Percentiles rank a stretch among this genome's conserved stretches.
Evolutionary conservation across 2,329 filamentous ascomycete species (phyloP).

Genomic region (Hawksworthiomyces lignivorus): DNA sequence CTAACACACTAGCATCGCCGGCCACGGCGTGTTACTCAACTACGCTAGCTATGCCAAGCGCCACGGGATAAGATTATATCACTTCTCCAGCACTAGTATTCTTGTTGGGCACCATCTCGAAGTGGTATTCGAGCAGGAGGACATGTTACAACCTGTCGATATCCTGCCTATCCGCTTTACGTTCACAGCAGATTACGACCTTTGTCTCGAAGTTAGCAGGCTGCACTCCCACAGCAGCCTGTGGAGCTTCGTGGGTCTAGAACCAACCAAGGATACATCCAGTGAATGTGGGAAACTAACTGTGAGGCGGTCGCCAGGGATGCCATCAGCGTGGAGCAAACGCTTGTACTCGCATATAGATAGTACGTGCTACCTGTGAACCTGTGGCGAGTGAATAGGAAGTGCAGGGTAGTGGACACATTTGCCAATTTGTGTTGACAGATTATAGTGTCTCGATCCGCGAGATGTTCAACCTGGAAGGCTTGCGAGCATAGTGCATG

Average conservation of each 20-base stretch:
- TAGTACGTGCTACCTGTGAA: too few relatives aligned
- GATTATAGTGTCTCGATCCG: slow-evolving; percentile 45
- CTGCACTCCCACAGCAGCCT: slow-evolving; percentile 20
- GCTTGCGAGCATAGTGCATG: slow-evolving; percentile 25
- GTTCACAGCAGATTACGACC: slow-evolving; percentile 21
- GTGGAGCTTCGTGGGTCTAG: slow-evolving; percentile 16
- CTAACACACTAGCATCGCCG: slow-evolving; percentile 31
- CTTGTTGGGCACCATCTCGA: slow-evolving; percentile 22
- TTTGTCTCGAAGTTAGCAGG: slow-evolving; percentile 15
- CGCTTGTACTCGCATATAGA: too few relatives aligned
- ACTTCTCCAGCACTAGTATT: slow-evolving; percentile 16
- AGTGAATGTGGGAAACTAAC: too few relatives aligned
- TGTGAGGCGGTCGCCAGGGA: too few relatives aligned
- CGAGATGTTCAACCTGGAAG: slow-evolving; percentile 38
- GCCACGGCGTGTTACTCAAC: slow-evolving; percentile 38
- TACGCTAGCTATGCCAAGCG: slow-evolving; percentile 15
- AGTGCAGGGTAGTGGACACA: slow-evolving; percentile 2
- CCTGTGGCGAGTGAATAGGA: too few relatives aligned
- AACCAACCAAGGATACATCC: too few relatives aligned
- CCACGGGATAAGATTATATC: slow-evolving; percentile 11
- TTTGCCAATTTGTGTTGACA: slow-evolving; percentile 33
- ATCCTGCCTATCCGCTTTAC: slow-evolving; percentile 30
- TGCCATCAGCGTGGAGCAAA: neutral
- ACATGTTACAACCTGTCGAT: slow-evolving; percentile 26
- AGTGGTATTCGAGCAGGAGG: slow-evolving; percentile 25